Evolutionary conservation across 176 grass and related monocot genomes (phyloP).

Genomic region (Sorghum bicolor): Sorghum_bicolor_NCBIv3 NC_012875.2:59150001-59150500

Average conservation of each 20-base stretch:
- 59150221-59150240: neutral
- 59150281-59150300: neutral
- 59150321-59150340: neutral
- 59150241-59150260: neutral
- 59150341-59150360: neutral
- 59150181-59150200: conserved; percentile 28
- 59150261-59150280: neutral
- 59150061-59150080: neutral
- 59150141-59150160: neutral
- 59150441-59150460: neutral
- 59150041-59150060: neutral
- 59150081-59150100: neutral
- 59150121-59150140: neutral
- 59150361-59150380: neutral
- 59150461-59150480: neutral
- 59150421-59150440: neutral
- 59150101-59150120: neutral
- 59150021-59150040: conserved; percentile 38
- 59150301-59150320: neutral
- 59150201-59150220: neutral
- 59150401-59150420: neutral
- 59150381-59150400: neutral
- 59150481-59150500: too few relatives aligned
- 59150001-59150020: conserved; percentile 33
- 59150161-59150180: neutral